Base-by-base conservation (phyloP, 345 rosid species). In the Ceriops zippeliana region DNA sequence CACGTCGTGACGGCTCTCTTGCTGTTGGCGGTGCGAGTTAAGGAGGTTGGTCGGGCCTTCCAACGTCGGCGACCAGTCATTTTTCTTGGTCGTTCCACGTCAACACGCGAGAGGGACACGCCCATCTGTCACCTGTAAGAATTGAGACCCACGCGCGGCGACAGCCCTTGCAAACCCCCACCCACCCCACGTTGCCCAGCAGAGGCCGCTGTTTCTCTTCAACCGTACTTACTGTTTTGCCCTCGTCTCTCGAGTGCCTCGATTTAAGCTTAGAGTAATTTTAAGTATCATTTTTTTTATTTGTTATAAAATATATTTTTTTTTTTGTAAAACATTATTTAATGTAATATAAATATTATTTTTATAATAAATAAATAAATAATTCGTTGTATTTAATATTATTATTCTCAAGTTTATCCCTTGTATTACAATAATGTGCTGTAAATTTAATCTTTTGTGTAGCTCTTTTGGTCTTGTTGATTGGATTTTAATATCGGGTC, bases 1-100 rank as follows among this genome's bases (percentile, higher is more conserved):
- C 83, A 81, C 82, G 81, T 75, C 78, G 19, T 83, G 89, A 79
- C 93, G 88, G 92, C 90, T 86, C 81, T 80, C 65, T 67, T 68
- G 70, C 70, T 70, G 86, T 82, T 76, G 96, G 78, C 76, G 82
- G 76, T 38, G 42, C 27, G 49, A 7, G 35, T 52, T 64, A 6
- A 51, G 59, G 65, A 56, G 59, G 65, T 35, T 24, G 38, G 38
- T 7, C 38, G 1, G 16, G 37, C 5, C 21, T 68, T 28, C 28
- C 54, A 73, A 69, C 79, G 72, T 77, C 82, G 71, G 26, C 26
- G 26, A 24, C 26, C 26, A 24, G 26, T 24, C 26, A 24, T 24
- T 24, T 24, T 24, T 24, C 26, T 24, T 16, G 76, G 77, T 79
- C 61, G 7, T 26, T 73, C 74, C 96, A 90, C 81, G 84, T 86